Conservation (phyloP, 1,284 basidiomycete species). For the Microbotryum saponariae region DNA sequence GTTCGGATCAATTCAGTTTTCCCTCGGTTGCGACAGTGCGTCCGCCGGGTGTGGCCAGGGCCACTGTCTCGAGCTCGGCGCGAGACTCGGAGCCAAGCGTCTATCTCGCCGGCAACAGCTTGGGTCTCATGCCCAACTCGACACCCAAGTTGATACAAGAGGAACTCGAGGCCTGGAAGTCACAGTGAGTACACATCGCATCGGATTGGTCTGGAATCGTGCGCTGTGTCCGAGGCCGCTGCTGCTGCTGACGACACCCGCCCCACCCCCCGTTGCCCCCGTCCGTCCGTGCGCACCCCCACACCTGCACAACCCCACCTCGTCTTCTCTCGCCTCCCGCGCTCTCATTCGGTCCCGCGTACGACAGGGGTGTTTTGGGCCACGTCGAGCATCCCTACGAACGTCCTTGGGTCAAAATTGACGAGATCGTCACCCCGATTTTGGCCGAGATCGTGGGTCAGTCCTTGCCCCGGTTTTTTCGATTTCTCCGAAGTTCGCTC, state of each 20-base stretch:
- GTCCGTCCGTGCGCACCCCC: slow-evolving; percentile 12
- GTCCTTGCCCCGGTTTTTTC: slow-evolving; percentile 33
- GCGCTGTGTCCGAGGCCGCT: not conserved
- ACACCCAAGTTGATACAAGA: slow-evolving; percentile 66
- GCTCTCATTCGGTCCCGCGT: not conserved
- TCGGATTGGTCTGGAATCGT: not conserved
- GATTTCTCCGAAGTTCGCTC: not conserved
- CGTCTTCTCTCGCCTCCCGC: not conserved
- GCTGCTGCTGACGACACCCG: too few relatives aligned
- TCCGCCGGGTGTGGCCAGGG: not conserved
- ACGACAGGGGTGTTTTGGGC: slow-evolving; percentile 69
- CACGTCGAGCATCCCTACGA: slow-evolving; percentile 82
- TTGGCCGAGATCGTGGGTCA: slow-evolving; percentile 75
- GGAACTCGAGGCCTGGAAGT: slow-evolving; percentile 82
- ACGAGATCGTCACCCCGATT: slow-evolving; percentile 63
- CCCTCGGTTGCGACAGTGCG: slow-evolving; percentile 16
- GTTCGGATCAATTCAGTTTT: slow-evolving; percentile 15
- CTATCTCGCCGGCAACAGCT: slow-evolving; percentile 94
- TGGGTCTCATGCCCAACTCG: slow-evolving; percentile 71
- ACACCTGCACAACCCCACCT: not conserved
- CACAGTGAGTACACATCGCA: slow-evolving; percentile 50
- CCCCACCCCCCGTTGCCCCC: slow-evolving; percentile 1
- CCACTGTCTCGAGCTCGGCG: not conserved
- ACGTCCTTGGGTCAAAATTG: slow-evolving; percentile 75
- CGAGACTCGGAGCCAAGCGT: slow-evolving; percentile 48